Base-by-base conservation (phyloP, 208 protist species). In the Trypanosoma platydactyli region DNA sequence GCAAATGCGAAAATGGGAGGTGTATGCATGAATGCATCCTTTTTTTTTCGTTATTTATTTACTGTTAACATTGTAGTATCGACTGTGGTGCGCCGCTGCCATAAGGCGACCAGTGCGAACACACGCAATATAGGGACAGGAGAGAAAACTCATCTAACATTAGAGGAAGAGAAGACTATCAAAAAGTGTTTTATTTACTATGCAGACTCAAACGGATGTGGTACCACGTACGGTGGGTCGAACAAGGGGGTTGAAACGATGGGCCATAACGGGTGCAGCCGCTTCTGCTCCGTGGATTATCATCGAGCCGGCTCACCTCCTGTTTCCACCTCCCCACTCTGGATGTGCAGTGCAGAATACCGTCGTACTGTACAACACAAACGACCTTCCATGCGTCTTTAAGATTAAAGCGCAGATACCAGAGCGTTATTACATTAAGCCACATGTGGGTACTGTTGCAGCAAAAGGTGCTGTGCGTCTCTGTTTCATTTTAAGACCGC, bases 331-430 rank as follows among this genome's bases (percentile, higher is more conserved):
- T 4, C 87, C 87, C 13, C 87, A 90, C 65, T 67, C 49, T 25
- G 84, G 72, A 15, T 76, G 83, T 1, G 84, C 79, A 51, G 75
- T 93, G 22, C 81, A 90, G 65, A 93, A 89, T 45, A 70, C 76
- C 27, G 71, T 90, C 41, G 77, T 74, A 12, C 27, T 93, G 24
- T 86, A 81, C 74, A 93, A 93, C 72, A 79, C 77, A 1, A 73
- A 70, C 1, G 70, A 72, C 35, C 46, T 66, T 46, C 67, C 74
- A 22, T 86, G 81, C 53, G 71, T 90, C 4, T 93, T 82, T 61
- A 93, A 93, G 62, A 68, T 93, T 50, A 76, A 75, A 40, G 76
- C 74, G 42, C 75, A 80, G 48, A 82, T 83, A 59, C 87, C 87
- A 6, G 58, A 76, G 55, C 77, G 81, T 9, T 93, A 88, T 73